A percentile compares a stretch with the other conserved stretches of the same genome.
phyloP scores from a whole-genome alignment of 2,329 filamentous ascomycete species.

The Dothideomycetidae sp. region DNA sequence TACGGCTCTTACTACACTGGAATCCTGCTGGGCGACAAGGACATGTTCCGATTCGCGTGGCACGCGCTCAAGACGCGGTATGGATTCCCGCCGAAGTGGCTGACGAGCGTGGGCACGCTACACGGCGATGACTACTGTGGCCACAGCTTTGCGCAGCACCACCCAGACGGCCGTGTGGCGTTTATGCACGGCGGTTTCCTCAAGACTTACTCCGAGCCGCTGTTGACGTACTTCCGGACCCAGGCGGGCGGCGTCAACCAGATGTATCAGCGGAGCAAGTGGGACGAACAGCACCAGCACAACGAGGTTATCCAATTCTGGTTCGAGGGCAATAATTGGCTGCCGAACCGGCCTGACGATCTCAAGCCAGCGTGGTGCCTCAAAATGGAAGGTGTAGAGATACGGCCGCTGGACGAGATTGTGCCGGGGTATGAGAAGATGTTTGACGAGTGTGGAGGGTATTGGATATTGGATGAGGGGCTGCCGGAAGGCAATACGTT shows the following conservation, averaged over 20 bases:
- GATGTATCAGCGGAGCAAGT: neutral
- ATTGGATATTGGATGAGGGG: conserved; percentile 17
- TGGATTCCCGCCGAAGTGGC: conserved; percentile 20
- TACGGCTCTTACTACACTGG: conserved; percentile 15
- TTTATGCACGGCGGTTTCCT: conserved; percentile 24
- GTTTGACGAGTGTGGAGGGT: conserved; percentile 17
- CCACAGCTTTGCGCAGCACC: conserved; percentile 23
- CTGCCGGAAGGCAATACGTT: no score
- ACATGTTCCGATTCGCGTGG: conserved; percentile 25
- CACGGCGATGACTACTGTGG: conserved; percentile 20
- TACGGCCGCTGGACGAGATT: conserved; percentile 16
- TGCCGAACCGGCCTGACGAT: neutral
- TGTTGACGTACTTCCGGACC: neutral
- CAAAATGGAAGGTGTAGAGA: conserved; percentile 14
- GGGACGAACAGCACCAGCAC: neutral
- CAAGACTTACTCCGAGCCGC: conserved; percentile 17
- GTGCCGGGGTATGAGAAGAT: conserved; percentile 14
- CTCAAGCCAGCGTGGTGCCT: neutral
- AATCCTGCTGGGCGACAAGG: conserved; percentile 26
- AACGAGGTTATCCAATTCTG: neutral
- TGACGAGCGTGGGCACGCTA: conserved; percentile 20
- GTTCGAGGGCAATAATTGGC: neutral
- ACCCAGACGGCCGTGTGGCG: conserved; percentile 20
- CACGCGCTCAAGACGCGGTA: conserved; percentile 23
- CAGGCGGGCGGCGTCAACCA: neutral